Base-by-base conservation (phyloP, 495 filamentous ascomycete genomes). In the Lindgomyces ingoldianus region DNA sequence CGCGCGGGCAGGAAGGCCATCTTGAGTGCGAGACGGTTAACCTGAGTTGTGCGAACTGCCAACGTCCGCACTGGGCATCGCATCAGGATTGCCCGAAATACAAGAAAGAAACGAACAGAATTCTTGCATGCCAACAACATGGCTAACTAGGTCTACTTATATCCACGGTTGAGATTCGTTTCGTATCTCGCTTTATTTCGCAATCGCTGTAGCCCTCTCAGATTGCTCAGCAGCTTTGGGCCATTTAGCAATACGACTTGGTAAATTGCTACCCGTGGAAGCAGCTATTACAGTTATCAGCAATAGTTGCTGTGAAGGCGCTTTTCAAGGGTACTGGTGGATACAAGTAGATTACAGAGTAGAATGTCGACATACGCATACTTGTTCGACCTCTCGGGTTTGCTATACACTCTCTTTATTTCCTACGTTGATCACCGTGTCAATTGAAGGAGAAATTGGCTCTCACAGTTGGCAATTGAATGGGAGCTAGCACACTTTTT, bases 161-260 rank as follows among this genome's bases (percentile, higher is more conserved):
- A 14, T 6, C 33, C 14, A 14, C 14, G 14, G 6, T 39, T 6
- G 25, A 50, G 14, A 30, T 54, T 54, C 51, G 25, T 30, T 54
- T 60, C 24, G 29, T n/a, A 50, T 21, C 45, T 60, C 57, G 25
- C 57, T 22, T 60, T 49, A 19, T 48, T 58, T 49, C 55, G 55
- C 57, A 60, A 60, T 60, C 57, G 19, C 57, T 25, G 57, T 42
- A 3, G 42, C 57, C 57, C 44, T 30, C 44, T 49, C n/a, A 50
- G 4, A 41, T 22, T 60, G 44, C 44, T 60, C 29, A 48, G 48
- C 44, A 60, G 57, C 57, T 48, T 49, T 60, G 44, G 45, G 57
- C 57, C 44, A 26, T 60, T 60, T 60, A 60, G 49, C 57, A 60
- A 60, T 60, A 47, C 57, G 57, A 60, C 57, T 60, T 60, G 22